Conservation (phyloP, 2,329 filamentous ascomycete species). For the Pseudovirgaria hyperparasitica region DNA sequence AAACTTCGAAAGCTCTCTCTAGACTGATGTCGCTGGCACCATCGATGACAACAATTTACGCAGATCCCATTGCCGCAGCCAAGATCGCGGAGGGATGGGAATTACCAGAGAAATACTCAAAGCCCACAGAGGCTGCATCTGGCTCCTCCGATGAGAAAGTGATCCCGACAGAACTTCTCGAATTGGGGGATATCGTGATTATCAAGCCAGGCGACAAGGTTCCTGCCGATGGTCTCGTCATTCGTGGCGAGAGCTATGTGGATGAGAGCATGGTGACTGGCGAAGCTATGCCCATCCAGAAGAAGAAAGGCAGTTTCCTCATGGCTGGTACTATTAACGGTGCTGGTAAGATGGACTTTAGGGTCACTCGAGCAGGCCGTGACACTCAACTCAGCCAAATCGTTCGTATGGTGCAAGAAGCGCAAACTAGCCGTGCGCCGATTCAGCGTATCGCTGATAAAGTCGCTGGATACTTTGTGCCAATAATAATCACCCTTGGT, state of each 20-base stretch:
- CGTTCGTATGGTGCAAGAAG: conserved; percentile 94
- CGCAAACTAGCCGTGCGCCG: conserved; percentile 84
- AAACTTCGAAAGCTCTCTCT: conserved; percentile 89
- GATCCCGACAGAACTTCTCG: conserved; percentile 89
- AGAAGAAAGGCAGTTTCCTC: conserved; percentile 63
- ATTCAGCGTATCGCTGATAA: conserved; percentile 88
- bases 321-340: conserved; percentile 96
- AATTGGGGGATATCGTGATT: conserved; percentile 87
- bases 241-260: conserved; percentile 81
- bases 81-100: conserved; percentile 78
- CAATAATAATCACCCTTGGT: conserved; percentile 73
- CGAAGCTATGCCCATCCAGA: conserved; percentile 89
- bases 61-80: conserved; percentile 83
- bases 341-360: conserved; percentile 80
- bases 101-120: conserved; percentile 31
- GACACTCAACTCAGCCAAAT: conserved; percentile 98
- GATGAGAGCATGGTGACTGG: conserved; percentile 99
- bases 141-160: conserved; percentile 65
- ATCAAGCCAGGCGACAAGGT: conserved; percentile 93
- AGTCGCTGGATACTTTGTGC: conserved; percentile 89
- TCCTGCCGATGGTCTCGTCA: conserved; percentile 78
- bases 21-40: conserved; percentile 90
- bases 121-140: conserved; percentile 31
- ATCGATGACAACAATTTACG: conserved; percentile 94
- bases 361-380: conserved; percentile 80